Evolutionary conservation across 2,329 filamentous ascomycete species (phyloP).

Genomic region (Neophaeococcomyces aloes): DNA sequence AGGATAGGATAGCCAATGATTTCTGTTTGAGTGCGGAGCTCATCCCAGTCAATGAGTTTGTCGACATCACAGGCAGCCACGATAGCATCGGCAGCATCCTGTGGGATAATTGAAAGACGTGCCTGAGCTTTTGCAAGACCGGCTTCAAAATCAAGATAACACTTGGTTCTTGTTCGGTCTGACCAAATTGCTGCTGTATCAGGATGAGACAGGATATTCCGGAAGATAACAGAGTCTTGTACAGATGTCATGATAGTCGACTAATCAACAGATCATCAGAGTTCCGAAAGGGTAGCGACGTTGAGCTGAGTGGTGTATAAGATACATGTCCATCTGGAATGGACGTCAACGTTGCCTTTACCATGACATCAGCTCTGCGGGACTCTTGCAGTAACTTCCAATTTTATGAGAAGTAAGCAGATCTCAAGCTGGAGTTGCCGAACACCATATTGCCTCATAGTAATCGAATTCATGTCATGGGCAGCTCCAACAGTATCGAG

Average conservation of each 20-base stretch:
- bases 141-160: slow-evolving; percentile 19
- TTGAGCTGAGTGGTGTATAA: too few relatives aligned
- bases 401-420: too few relatives aligned
- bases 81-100: slow-evolving; percentile 17
- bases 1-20: slow-evolving; percentile 20
- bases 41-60: slow-evolving; percentile 15
- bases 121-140: slow-evolving; percentile 18
- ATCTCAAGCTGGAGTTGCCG: too few relatives aligned
- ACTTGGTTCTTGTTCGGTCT: slow-evolving; percentile 19
- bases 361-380: too few relatives aligned
- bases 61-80: slow-evolving; percentile 16
- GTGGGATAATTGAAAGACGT: slow-evolving; percentile 18
- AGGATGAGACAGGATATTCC: slow-evolving; percentile 19
- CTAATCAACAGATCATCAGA: too few relatives aligned
- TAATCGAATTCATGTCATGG: too few relatives aligned
- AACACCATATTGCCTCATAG: too few relatives aligned
- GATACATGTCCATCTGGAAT: too few relatives aligned
- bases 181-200: slow-evolving; percentile 19
- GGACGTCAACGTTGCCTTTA: too few relatives aligned
- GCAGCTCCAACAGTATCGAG: too few relatives aligned
- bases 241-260: slow-evolving; percentile 16
- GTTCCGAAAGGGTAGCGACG: too few relatives aligned
- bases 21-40: slow-evolving; percentile 17
- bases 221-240: slow-evolving; percentile 20
- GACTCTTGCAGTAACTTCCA: too few relatives aligned